Evolutionary conservation across 108 stramenopile genomes (phyloP).

Genomic region (Discostella pseudostelligera): DNA sequence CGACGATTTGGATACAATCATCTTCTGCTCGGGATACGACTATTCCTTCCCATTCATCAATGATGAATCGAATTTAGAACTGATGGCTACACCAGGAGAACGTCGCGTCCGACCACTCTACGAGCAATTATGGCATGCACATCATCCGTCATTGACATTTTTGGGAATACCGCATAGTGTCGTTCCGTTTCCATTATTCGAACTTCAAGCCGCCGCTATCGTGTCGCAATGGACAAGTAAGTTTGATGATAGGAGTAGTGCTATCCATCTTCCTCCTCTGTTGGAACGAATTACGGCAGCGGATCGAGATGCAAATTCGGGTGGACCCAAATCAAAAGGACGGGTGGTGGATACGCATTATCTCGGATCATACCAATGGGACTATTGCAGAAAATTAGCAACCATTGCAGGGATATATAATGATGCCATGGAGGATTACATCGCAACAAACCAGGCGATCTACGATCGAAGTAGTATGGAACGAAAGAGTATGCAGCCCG

Average conservation of each 20-base stretch:
- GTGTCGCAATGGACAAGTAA: constrained; percentile 32
- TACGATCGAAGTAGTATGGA: constrained; percentile 54
- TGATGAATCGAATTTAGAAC: constrained; percentile 43
- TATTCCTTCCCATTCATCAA: constrained; percentile 85
- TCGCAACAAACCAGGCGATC: constrained; percentile 70
- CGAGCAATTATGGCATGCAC: constrained; percentile 89
- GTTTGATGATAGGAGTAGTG: constrained; percentile 4
- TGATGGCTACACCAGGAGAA: constrained; percentile 45
- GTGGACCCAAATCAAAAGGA: constrained; percentile 50
- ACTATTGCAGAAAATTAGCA: constrained; percentile 70
- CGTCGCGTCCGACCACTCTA: constrained; percentile 77
- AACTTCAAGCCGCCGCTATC: constrained; percentile 79
- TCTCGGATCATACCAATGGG: constrained; percentile 77
- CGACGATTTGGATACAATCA: constrained; percentile 62
- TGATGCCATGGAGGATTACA: constrained; percentile 56
- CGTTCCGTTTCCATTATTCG: constrained; percentile 88
- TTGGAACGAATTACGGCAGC: constrained; percentile 49
- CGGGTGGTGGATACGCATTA: constrained; percentile 79
- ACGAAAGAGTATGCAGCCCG: constrained; percentile 50
- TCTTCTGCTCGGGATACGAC: constrained; percentile 90
- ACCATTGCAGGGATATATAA: constrained; percentile 60
- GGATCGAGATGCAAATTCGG: constrained; percentile 48
- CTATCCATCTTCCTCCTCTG: constrained; percentile 32
- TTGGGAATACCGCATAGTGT: constrained; percentile 86
- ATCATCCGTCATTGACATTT: constrained; percentile 75